Conservation (phyloP, 1,284 basidiomycete species). For the Athelia sp. region DNA sequence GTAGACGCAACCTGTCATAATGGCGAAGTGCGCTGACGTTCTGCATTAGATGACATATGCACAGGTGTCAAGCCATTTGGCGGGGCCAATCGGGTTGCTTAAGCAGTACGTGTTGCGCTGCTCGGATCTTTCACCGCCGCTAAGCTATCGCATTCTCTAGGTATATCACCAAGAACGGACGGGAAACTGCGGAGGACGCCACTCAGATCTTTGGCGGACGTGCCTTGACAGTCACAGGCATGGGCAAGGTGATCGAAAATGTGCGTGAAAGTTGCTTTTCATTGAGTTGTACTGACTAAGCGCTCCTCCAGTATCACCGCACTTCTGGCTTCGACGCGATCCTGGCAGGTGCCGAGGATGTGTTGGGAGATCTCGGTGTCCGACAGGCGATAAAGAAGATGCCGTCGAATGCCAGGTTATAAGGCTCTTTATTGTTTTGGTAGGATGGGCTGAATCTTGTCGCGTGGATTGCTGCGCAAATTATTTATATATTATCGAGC, state of each 20-base stretch:
- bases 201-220: constrained; percentile 51
- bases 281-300: constrained; percentile 1
- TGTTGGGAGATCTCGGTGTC: constrained; percentile 60
- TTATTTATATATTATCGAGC: too few species aligned
- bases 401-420: constrained; percentile 37
- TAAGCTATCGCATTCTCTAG: constrained; percentile 12
- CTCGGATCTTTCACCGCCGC: too few species aligned
- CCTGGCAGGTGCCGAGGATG: constrained; percentile 44
- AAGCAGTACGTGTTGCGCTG: constrained; percentile 26
- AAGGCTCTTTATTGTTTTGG: not conserved
- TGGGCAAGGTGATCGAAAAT: constrained; percentile 53
- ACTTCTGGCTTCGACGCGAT: constrained; percentile 22
- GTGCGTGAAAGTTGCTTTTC: constrained; percentile 26
- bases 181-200: constrained; percentile 38
- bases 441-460: too few species aligned
- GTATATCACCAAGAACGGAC: constrained; percentile 18
- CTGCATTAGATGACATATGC: not conserved
- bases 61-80: constrained; percentile 46
- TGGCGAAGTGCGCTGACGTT: not conserved
- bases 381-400: constrained; percentile 59
- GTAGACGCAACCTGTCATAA: constrained; percentile 20
- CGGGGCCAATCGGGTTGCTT: constrained; percentile 34
- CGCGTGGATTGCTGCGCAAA: too few species aligned
- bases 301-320: constrained; percentile 4
- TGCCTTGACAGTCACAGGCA: constrained; percentile 46